phyloP scores from a whole-genome alignment of 805 yeast genomes.

The Wickerhamiella galacta region DNA sequence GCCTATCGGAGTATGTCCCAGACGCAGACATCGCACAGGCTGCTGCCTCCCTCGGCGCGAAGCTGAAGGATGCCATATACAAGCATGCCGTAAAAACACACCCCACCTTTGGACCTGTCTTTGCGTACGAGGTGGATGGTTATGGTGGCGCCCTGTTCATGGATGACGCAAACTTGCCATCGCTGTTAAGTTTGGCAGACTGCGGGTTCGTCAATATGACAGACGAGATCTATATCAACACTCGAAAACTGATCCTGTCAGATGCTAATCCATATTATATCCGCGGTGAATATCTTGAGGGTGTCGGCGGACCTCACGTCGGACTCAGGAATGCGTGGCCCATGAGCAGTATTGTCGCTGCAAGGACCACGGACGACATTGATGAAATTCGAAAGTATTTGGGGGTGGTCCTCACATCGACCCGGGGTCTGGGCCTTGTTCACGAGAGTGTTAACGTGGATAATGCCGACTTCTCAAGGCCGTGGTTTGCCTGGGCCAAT shows the following conservation, averaged over 20 bases:
- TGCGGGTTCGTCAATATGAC: constrained; percentile 39
- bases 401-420: constrained; percentile 36
- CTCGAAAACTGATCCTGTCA: constrained; percentile 57
- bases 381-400: constrained; percentile 42
- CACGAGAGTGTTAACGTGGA: constrained; percentile 69
- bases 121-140: constrained; percentile 82
- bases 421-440: constrained; percentile 64
- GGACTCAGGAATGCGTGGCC: constrained; percentile 82
- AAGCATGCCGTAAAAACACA: constrained; percentile 52
- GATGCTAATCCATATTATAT: constrained; percentile 59
- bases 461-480: constrained; percentile 42
- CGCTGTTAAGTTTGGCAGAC: constrained; percentile 67
- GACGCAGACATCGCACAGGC: constrained; percentile 14
- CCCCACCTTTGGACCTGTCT: constrained; percentile 55
- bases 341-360: constrained; percentile 60
- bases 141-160: constrained; percentile 55
- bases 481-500: constrained; percentile 94
- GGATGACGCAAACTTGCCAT: constrained; percentile 90
- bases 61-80: constrained; percentile 39
- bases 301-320: constrained; percentile 85
- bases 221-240: constrained; percentile 55
- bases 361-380: constrained; percentile 60
- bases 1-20: constrained; percentile 17
- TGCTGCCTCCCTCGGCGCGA: constrained; percentile 22
- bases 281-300: constrained; percentile 45